Conservation (phyloP, 495 filamentous ascomycete genomes). For the Podospora pseudocomata region DNA sequence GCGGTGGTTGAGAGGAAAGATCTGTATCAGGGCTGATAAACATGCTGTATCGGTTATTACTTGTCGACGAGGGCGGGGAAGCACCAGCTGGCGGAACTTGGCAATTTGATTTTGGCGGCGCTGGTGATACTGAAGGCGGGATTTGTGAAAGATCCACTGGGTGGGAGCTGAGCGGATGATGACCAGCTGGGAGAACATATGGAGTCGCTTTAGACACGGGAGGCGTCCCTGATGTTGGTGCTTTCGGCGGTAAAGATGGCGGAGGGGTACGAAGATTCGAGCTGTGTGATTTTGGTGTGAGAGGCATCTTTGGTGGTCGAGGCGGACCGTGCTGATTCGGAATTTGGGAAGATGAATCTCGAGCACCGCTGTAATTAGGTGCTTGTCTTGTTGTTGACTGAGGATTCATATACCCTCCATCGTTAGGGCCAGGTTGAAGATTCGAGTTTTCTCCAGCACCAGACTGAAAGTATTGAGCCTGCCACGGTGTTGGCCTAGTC, state of each 20-base stretch:
- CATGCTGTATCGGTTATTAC: background rate
- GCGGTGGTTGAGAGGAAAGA: background rate
- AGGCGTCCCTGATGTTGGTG: too few relatives aligned
- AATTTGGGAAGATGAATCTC: background rate
- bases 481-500: background rate
- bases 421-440: background rate
- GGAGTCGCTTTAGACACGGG: background rate
- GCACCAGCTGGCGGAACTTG: background rate
- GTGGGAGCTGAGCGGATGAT: constrained; percentile 11
- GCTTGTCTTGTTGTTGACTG: too few relatives aligned
- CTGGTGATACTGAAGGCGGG: background rate
- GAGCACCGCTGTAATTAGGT: too few relatives aligned
- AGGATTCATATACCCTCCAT: background rate
- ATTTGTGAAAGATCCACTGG: constrained; percentile 2
- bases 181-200: constrained; percentile 6
- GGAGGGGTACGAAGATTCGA: background rate
- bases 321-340: background rate
- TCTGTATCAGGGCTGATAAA: background rate
- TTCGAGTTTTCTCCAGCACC: background rate
- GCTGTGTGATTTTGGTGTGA: background rate
- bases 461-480: background rate
- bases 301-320: background rate
- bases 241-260: background rate
- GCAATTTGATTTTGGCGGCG: background rate
- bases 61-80: background rate